Evolutionary conservation across 2,329 filamentous ascomycete genomes (phyloP), one percentile per base, ranked within the genome.

Genomic region (Exophiala calicioides): DNA sequence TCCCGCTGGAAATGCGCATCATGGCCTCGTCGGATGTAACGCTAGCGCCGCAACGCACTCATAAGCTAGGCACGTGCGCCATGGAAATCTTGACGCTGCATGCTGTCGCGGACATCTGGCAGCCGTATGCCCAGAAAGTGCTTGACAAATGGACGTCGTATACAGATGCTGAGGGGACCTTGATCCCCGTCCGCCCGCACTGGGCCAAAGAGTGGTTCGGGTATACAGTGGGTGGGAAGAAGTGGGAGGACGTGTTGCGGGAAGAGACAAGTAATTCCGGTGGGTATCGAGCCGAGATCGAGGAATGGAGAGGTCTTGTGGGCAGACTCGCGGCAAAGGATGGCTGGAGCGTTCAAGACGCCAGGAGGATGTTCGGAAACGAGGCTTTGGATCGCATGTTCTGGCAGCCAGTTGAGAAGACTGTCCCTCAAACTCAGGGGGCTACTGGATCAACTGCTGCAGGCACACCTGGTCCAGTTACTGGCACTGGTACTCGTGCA

Each of bases 381-480:
- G 52, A 55, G 15, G 60, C 13, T 57, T 52, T 12, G 44, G 55
- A 27, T 38, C 18, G 13, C 29, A n/a, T 55, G 36, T 61, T 58
- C 32, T 69, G 64, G 36, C 62, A 65, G 18, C n/a, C n/a, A n/a
- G n/a, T n/a, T n/a, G n/a, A n/a, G n/a, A n/a, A n/a, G n/a, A n/a
- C n/a, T n/a, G n/a, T n/a, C n/a, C n/a, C n/a, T n/a, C n/a, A n/a
- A n/a, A n/a, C n/a, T n/a, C n/a, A n/a, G n/a, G n/a, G n/a, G n/a
- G n/a, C n/a, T n/a, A n/a, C n/a, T n/a, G n/a, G n/a, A n/a, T n/a
- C n/a, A n/a, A n/a, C n/a, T n/a, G n/a, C n/a, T n/a, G n/a, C n/a
- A n/a, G n/a, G n/a, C n/a, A n/a, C n/a, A 9, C 33, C 44, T 7
- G 44, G 34, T 52, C 61, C 2, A 68, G 70, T 1, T 65, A 64